A percentile compares a stretch with the other conserved stretches of the same genome.
These are phyloP conservation scores for Fusarium duplospermum DNA, from an alignment of 2,329 filamentous ascomycete species.

Conservation along the genomic window DNA sequence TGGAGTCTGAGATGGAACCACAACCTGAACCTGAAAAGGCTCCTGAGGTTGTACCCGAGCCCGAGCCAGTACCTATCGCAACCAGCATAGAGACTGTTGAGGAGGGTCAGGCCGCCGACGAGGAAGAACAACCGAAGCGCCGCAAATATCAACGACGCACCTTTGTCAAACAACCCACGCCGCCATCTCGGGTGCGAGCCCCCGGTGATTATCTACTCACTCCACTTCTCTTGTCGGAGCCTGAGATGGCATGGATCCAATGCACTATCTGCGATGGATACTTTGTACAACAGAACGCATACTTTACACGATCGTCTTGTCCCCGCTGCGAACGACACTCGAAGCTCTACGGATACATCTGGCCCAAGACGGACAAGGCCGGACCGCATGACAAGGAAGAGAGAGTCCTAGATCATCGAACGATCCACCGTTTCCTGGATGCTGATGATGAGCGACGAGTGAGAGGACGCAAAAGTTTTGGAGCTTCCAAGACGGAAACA, in stretches of 20 bases:
- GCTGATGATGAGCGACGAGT: slow-evolving; percentile 73
- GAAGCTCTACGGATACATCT: slow-evolving; percentile 93
- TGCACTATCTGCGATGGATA: slow-evolving; percentile 85
- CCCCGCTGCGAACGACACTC: slow-evolving; percentile 95
- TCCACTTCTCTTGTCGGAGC: slow-evolving; percentile 77
- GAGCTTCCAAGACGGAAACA: slow-evolving; percentile 41
- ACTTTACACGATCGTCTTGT: slow-evolving; percentile 86
- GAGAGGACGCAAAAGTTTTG: slow-evolving; percentile 55
- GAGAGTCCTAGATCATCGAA: slow-evolving; percentile 84
- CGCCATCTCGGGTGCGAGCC: slow-evolving; percentile 57
- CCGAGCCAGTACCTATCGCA: slow-evolving; percentile 30
- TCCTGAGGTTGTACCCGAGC: slow-evolving; percentile 14
- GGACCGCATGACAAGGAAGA: slow-evolving; percentile 79
- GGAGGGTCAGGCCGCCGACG: slow-evolving; percentile 32
- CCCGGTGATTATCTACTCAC: slow-evolving; percentile 89
- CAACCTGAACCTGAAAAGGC: slow-evolving; percentile 26
- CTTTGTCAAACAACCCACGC: slow-evolving; percentile 50
- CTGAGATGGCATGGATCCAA: slow-evolving; percentile 84
- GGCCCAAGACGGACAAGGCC: slow-evolving; percentile 92
- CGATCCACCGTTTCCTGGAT: slow-evolving; percentile 84
- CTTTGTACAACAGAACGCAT: slow-evolving; percentile 91
- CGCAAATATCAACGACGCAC: slow-evolving; percentile 51
- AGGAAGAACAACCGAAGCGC: slow-evolving; percentile 40
- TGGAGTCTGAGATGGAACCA: slow-evolving; percentile 29
- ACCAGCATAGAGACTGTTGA: slow-evolving; percentile 41